phyloP scores from a whole-genome alignment of 2,329 filamentous ascomycete genomes.

The Aspergillus fructus region DNA sequence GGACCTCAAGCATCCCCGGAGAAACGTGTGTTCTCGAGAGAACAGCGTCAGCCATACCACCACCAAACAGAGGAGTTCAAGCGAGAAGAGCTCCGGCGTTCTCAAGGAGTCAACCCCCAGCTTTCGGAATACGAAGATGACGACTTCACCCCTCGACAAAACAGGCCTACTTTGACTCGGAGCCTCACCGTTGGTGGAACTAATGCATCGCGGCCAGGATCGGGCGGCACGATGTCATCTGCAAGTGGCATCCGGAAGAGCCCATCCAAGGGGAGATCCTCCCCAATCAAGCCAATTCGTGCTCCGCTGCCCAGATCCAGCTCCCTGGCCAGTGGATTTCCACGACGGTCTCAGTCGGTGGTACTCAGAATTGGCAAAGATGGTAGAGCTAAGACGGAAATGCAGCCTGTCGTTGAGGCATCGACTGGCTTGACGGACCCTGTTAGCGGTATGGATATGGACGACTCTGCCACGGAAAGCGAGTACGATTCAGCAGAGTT shows the following conservation, averaged over 20 bases:
- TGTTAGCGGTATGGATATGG: conserved; percentile 39
- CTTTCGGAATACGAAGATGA: conserved; percentile 33
- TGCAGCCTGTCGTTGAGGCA: conserved; percentile 36
- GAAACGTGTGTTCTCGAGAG: conserved; percentile 25
- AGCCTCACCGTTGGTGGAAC: conserved; percentile 43
- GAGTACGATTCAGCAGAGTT: conserved; percentile 43
- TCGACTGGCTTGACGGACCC: conserved; percentile 36
- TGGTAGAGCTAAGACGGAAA: conserved; percentile 49
- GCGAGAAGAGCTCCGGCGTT: conserved; percentile 40
- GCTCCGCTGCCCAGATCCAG: conserved; percentile 32
- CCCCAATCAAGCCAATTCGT: conserved; percentile 40
- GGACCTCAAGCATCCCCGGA: conserved; percentile 34
- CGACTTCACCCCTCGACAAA: conserved; percentile 33
- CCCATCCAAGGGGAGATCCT: conserved; percentile 44
- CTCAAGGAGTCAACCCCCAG: conserved; percentile 29
- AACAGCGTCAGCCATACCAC: conserved; percentile 46
- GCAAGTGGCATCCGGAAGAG: conserved; percentile 41
- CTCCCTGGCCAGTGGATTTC: conserved; percentile 30
- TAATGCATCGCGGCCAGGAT: conserved; percentile 29
- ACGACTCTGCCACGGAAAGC: conserved; percentile 45
- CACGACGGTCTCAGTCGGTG: conserved; percentile 42
- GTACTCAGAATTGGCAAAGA: conserved; percentile 50
- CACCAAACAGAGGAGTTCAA: conserved; percentile 51
- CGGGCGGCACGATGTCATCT: conserved; percentile 32
- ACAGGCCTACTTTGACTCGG: conserved; percentile 38